phyloP scores from a whole-genome alignment of 768 basidiomycete species.

The Asterophora parasitica region DNA sequence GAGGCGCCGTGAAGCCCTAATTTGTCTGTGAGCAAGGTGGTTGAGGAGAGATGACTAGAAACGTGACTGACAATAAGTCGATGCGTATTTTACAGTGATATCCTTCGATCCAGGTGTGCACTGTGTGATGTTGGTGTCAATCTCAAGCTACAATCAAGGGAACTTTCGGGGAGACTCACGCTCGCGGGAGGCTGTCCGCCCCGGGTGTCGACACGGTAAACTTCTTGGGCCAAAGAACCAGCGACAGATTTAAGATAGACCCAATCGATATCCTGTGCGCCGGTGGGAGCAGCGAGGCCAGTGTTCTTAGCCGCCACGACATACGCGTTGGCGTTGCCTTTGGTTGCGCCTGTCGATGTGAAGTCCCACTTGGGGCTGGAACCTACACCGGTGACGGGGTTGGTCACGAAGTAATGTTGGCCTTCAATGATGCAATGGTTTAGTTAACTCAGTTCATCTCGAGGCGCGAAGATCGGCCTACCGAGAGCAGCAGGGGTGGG shows the following conservation, averaged over 20 bases:
- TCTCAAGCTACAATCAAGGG: neutral
- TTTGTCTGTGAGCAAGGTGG: neutral
- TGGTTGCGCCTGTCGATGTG: conserved; percentile 33
- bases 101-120: conserved; percentile 35
- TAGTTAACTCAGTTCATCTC: neutral
- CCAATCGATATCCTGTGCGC: conserved; percentile 49
- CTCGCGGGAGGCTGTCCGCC: conserved; percentile 52
- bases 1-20: conserved; percentile 21
- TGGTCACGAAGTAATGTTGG: conserved; percentile 55
- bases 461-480: neutral
- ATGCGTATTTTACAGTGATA: conserved; percentile 45
- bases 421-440: conserved; percentile 21
- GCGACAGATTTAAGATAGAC: conserved; percentile 40
- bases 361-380: conserved; percentile 55
- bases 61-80: conserved; percentile 45
- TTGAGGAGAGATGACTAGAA: neutral
- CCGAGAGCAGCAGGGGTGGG: conserved; percentile 20
- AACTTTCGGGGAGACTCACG: conserved; percentile 22
- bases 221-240: conserved; percentile 43
- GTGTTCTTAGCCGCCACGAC: conserved; percentile 41
- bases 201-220: conserved; percentile 50
- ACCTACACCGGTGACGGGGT: conserved; percentile 36
- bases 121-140: conserved; percentile 13
- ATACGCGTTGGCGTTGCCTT: conserved; percentile 40
- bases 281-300: conserved; percentile 36